Conservation (phyloP, 139 green algal species). For the Picochlorum sp. region DNA sequence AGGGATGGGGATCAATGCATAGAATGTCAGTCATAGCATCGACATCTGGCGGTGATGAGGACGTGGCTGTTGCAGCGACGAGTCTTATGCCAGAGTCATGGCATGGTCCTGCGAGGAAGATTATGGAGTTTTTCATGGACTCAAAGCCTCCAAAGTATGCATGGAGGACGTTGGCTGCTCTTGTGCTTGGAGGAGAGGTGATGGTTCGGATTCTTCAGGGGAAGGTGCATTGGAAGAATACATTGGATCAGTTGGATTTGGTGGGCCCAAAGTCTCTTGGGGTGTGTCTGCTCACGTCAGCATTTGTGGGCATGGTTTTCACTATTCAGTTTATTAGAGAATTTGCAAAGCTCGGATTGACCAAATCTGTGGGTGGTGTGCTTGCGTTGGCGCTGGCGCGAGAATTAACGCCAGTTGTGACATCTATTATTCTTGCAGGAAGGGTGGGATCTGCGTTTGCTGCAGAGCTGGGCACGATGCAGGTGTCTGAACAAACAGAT, state of each 20-base stretch:
- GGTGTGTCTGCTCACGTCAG: conserved; percentile 86
- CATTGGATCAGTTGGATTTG: conserved; percentile 81
- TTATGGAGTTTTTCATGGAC: neutral
- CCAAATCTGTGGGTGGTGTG: conserved; percentile 89
- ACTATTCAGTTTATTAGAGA: conserved; percentile 94
- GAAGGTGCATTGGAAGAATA: conserved; percentile 84
- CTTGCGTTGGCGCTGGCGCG: conserved; percentile 85
- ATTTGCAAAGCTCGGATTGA: conserved; percentile 90
- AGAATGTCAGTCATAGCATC: too few relatives aligned
- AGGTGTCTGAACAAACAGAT: conserved; percentile 98
- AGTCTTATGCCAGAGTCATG: neutral
- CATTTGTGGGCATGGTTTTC: conserved; percentile 99
- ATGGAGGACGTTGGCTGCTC: conserved; percentile 61
- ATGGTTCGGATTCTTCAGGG: conserved; percentile 66
- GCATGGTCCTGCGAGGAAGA: neutral
- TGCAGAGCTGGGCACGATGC: conserved; percentile 98
- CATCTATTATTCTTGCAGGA: conserved; percentile 94
- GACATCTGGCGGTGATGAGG: too few relatives aligned
- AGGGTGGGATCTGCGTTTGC: conserved; percentile 92
- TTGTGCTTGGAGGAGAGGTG: conserved; percentile 75
- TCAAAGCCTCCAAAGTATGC: conserved; percentile 59
- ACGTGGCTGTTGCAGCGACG: neutral
- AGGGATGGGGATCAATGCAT: too few relatives aligned
- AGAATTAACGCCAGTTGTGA: conserved; percentile 96
- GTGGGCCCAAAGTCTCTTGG: conserved; percentile 89